Evolutionary conservation across 306 rosid genomes (phyloP), one percentile per base, ranked within the genome.

Genomic region (Fagus crenata): DNA sequence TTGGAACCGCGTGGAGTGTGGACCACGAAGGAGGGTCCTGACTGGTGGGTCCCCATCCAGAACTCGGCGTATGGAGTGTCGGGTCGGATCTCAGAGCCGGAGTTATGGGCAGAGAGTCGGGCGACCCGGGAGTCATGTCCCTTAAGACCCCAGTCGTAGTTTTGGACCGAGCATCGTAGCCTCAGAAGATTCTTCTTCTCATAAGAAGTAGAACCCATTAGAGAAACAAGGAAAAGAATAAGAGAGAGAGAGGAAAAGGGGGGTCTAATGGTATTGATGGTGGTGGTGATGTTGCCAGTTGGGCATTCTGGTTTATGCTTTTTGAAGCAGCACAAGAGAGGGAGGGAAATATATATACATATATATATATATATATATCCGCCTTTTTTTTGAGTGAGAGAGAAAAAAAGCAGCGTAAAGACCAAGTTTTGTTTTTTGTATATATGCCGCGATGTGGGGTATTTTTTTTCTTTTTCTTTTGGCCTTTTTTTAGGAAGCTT

Each of bases 41-140:
- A 92, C 36, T 88, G 89, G 37, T 88, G 99, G 51, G 97, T 92
- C 32, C 99, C 99, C 86, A 95, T 95, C 99, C 99, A 95, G 42
- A 95, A 77, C 81, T 95, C 99, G 0, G 99, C 97, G 46, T 89
- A 95, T 37, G 99, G 92, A 73, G 73, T 71, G 2, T 87, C 86
- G 1, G 87, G 84, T 74, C 81, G 84, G 72, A 89, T 81, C 72
- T 71, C 22, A 0, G 91, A 67, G n/a, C 67, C 83, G 0, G 97
- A 90, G 77, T 95, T 95, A 17, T 80, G 81, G 14, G 89, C 78
- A 73, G 61, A 88, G 13, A 95, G 88, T 28, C 89, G 73, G 0
- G 97, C 97, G 40, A 92, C 99, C 15, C 75, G 77, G 6, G 99
- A 95, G 7, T 75, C 74, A 2, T 68, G 74, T 17, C 97, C 91